Evolutionary conservation across 495 filamentous ascomycete species (phyloP), one percentile per base, ranked within the genome.

Genomic region (Aspergillus steynii): DNA sequence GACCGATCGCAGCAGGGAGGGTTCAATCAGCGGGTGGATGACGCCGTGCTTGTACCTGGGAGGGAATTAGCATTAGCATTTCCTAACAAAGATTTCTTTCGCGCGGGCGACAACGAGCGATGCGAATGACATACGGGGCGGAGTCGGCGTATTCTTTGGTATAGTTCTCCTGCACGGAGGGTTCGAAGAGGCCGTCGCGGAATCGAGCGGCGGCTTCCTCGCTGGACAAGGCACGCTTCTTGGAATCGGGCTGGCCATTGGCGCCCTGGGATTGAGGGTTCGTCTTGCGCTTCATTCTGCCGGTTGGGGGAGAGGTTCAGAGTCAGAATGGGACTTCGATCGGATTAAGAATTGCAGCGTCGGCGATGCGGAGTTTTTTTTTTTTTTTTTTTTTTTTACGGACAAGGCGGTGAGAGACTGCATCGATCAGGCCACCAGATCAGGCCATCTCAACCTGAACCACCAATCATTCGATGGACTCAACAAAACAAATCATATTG

Each of bases 11-110:
- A 99, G 85, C 12, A 99, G 87, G 42, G 76, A 71, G 52, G 91
- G 85, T 70, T 90, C 80, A 69, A 98, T 90, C 20, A 99, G 78
- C 25, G 82, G 78, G 59, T 82, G 79, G 67, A 99, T 97, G 14
- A 99, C 93, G 65, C 88, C 88, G 75, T 99, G 93, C 62, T 91
- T 91, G 79, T 98, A 99, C 3, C 83, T 50, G n/a, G 49, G n/a
- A 20, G 6, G 9, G 0, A 58, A 32, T 64, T 15, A 20, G 12
- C 14, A 52, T 55, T 26, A 50, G 53, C 27, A 57, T 49, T 66
- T 20, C 20, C 20, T 20, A 20, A 20, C 20, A 20, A 20, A 20
- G 20, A 20, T 29, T 7, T 31, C 10, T 53, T 14, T 60, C 12
- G 31, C 37, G 37, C 37, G 10, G 20, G 4, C 14, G 37, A 20